Evolutionary conservation across 2,329 filamentous ascomycete genomes (phyloP).

Genomic region (Bimuria novae-zelandiae): DNA sequence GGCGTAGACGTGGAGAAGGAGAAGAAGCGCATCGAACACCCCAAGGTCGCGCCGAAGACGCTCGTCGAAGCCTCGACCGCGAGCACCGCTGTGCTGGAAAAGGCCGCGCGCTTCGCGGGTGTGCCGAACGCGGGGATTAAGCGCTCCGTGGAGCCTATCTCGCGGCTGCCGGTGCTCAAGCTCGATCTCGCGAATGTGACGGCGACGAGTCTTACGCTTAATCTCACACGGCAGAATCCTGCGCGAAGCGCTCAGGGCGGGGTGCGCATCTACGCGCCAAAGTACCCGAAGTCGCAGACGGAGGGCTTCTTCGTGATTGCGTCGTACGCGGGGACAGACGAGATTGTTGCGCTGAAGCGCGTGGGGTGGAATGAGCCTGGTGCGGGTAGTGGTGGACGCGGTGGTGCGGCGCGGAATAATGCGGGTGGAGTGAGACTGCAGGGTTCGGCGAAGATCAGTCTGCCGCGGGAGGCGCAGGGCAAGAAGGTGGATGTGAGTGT

Average conservation of each 20-base stretch:
- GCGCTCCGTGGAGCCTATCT: slow-evolving; percentile 63
- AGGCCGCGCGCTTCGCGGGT: slow-evolving; percentile 53
- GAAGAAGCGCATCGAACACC: slow-evolving; percentile 49
- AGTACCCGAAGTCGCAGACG: slow-evolving; percentile 90
- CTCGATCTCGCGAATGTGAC: slow-evolving; percentile 66
- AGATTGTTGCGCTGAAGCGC: slow-evolving; percentile 84
- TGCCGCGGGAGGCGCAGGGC: slow-evolving; percentile 59
- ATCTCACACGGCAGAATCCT: slow-evolving; percentile 69
- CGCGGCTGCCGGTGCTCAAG: slow-evolving; percentile 70
- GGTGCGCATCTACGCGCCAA: slow-evolving; percentile 80
- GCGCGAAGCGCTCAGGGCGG: slow-evolving; percentile 50
- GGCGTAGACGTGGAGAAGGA: slow-evolving; percentile 61
- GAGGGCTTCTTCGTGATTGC: slow-evolving; percentile 92
- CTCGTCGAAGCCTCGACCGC: slow-evolving; percentile 47
- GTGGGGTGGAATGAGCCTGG: slow-evolving; percentile 68
- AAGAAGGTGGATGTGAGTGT: slow-evolving; percentile 75
- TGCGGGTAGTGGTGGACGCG: slow-evolving; percentile 21
- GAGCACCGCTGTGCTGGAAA: slow-evolving; percentile 34
- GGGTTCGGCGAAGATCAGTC: slow-evolving; percentile 62
- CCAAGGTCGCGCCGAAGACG: slow-evolving; percentile 37
- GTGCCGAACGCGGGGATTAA: slow-evolving; percentile 53
- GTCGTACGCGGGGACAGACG: slow-evolving; percentile 68
- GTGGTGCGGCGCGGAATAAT: slow-evolving; percentile 17
- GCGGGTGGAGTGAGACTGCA: slow-evolving; percentile 48
- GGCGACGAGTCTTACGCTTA: slow-evolving; percentile 65